Conservation (phyloP, 177 flowering plant genomes). For the Tripterygium wilfordii region DNA sequence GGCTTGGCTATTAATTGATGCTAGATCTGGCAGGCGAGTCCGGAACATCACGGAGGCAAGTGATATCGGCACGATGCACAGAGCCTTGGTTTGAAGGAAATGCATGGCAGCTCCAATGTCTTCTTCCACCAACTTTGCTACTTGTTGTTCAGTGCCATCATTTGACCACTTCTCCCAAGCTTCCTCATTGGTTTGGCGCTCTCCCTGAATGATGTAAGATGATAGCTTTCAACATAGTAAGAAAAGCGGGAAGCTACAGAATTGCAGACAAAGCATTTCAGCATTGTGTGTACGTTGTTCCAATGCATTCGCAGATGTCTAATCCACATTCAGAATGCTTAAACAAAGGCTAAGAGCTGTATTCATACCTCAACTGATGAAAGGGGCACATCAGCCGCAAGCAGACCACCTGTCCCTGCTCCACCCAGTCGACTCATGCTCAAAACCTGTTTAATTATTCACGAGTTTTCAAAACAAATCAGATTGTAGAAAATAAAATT, state of each 20-base stretch:
- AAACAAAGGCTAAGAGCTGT: background rate
- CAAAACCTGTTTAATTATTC: slow-evolving; percentile 57
- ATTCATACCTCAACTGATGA: slow-evolving; percentile 62
- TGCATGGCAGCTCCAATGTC: slow-evolving; percentile 75
- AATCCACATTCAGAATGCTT: no score
- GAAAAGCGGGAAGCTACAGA: no score
- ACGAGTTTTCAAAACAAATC: no score
- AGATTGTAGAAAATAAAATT: no score
- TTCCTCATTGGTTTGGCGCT: slow-evolving; percentile 25
- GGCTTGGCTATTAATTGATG: slow-evolving; percentile 33
- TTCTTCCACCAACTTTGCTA: slow-evolving; percentile 74
- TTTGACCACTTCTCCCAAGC: slow-evolving; percentile 63
- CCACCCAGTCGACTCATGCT: slow-evolving; percentile 95
- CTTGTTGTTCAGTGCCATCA: slow-evolving; percentile 60
- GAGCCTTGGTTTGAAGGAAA: slow-evolving; percentile 62
- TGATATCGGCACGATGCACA: slow-evolving; percentile 71
- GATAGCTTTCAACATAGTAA: no score
- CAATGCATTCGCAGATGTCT: no score
- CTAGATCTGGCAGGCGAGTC: slow-evolving; percentile 31
- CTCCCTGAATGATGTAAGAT: slow-evolving; percentile 32
- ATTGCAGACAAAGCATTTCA: no score
- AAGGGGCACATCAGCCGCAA: slow-evolving; percentile 75
- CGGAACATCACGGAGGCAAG: slow-evolving; percentile 56
- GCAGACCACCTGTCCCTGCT: slow-evolving; percentile 84
- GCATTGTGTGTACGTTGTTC: no score